phyloP scores from a whole-genome alignment of 306 rosid species.

The Vicia faba region DNA sequence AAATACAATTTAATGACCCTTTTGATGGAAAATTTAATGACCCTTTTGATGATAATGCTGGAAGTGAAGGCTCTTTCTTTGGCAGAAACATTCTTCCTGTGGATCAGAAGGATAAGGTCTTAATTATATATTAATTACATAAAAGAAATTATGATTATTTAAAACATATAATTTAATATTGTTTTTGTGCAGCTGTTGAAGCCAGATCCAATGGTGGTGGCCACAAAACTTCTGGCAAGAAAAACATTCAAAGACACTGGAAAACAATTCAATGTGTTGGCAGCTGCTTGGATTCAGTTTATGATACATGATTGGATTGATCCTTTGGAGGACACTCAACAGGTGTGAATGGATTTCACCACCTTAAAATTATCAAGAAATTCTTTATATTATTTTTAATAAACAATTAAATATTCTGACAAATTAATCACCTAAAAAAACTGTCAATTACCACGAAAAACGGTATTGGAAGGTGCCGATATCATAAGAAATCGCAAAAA shows the following conservation, averaged over 20 bases:
- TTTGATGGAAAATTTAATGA: constrained; percentile 55
- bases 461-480: no score
- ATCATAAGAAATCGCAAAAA: no score
- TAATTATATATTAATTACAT: background rate
- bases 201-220: constrained; percentile 64
- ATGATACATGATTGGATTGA: constrained; percentile 72
- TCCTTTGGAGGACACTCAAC: constrained; percentile 59
- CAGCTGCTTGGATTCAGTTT: constrained; percentile 72
- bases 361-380: background rate
- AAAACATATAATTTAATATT: background rate
- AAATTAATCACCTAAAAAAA: no score
- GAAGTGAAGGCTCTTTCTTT: constrained; percentile 55
- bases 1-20: no score
- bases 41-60: constrained; percentile 58
- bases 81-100: constrained; percentile 61
- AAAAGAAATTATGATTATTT: no score
- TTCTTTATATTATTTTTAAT: no score
- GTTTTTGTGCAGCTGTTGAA: constrained; percentile 44
- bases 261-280: constrained; percentile 62
- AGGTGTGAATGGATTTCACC: constrained; percentile 32
- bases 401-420: no score
- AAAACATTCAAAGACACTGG: constrained; percentile 51
- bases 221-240: constrained; percentile 53
- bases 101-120: constrained; percentile 50
- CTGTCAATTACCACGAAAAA: no score